Conservation (phyloP, 2,329 filamentous ascomycete genomes). For the Fusarium longipes region DNA sequence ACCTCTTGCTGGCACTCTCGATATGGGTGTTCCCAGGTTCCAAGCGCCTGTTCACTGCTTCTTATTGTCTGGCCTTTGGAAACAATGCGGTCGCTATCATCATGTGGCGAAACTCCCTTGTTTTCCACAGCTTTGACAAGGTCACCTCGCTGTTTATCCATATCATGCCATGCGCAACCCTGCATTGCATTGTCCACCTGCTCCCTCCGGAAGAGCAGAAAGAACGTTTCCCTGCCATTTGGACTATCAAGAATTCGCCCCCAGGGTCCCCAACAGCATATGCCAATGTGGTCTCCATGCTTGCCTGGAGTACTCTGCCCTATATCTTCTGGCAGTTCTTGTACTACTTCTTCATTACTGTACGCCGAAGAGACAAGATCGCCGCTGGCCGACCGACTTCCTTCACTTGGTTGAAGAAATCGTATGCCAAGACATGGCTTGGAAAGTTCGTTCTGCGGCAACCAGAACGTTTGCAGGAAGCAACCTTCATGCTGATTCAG, state of each 20-base stretch:
- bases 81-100: constrained; percentile 98
- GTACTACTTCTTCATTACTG: constrained; percentile 96
- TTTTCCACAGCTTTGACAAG: constrained; percentile 99
- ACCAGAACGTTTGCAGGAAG: constrained; percentile 80
- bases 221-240: constrained; percentile 84
- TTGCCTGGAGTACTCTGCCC: constrained; percentile 91
- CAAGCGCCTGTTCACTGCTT: constrained; percentile 90
- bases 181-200: constrained; percentile 93
- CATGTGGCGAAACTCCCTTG: constrained; percentile 98
- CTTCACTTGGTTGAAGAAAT: constrained; percentile 95
- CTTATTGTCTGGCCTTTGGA: constrained; percentile 91
- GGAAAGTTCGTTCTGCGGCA: constrained; percentile 85
- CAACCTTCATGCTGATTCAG: constrained; percentile 95
- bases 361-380: constrained; percentile 94
- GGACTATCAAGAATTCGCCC: constrained; percentile 76
- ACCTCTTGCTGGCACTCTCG: constrained; percentile 81
- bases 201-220: constrained; percentile 73
- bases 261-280: constrained; percentile 84
- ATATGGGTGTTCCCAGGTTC: constrained; percentile 93
- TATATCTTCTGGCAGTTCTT: constrained; percentile 92
- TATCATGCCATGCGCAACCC: constrained; percentile 95
- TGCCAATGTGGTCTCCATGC: constrained; percentile 81
- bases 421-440: constrained; percentile 90
- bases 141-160: constrained; percentile 99
- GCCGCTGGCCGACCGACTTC: constrained; percentile 94